Percentiles rank a stretch among this genome's conserved stretches.
These are phyloP conservation scores for Trichomonascaceae sp. DNA, from an alignment of 1,139 yeast species.

Conservation along the genomic window DNA sequence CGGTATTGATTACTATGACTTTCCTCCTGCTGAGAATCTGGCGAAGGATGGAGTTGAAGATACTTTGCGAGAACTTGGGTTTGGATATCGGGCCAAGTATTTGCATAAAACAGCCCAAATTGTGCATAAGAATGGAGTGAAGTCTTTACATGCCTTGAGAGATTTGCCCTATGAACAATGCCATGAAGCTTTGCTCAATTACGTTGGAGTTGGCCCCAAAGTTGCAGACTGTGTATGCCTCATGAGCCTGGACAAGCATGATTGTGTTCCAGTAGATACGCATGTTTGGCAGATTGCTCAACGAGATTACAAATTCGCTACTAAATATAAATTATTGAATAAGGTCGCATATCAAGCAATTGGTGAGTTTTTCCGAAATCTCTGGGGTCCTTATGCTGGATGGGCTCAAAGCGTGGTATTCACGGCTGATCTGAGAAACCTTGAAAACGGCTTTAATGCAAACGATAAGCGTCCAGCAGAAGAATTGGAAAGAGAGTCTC, in stretches of 20 bases:
- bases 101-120: constrained; percentile 69
- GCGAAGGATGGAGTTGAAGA: constrained; percentile 40
- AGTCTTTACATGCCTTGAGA: constrained; percentile 36
- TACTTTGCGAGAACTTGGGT: constrained; percentile 53
- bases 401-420: constrained; percentile 96
- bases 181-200: constrained; percentile 57
- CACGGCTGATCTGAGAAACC: constrained; percentile 69
- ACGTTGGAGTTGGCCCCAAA: constrained; percentile 93
- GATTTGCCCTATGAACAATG: constrained; percentile 47
- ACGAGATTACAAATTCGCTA: constrained; percentile 63
- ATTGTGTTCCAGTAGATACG: constrained; percentile 91
- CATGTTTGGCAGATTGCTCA: constrained; percentile 92
- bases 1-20: constrained; percentile 58
- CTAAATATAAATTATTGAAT: constrained; percentile 41
- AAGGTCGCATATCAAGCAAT: constrained; percentile 58
- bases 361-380: constrained; percentile 51
- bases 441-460: constrained; percentile 26
- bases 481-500: background rate
- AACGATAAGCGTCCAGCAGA: background rate
- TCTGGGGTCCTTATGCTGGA: constrained; percentile 92
- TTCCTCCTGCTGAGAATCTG: constrained; percentile 60
- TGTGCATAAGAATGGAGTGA: constrained; percentile 32
- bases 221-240: constrained; percentile 94
- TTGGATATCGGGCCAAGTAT: constrained; percentile 91
- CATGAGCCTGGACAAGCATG: constrained; percentile 86